phyloP scores from a whole-genome alignment of 2,329 filamentous ascomycete genomes.

The Penicillium olsonii region DNA sequence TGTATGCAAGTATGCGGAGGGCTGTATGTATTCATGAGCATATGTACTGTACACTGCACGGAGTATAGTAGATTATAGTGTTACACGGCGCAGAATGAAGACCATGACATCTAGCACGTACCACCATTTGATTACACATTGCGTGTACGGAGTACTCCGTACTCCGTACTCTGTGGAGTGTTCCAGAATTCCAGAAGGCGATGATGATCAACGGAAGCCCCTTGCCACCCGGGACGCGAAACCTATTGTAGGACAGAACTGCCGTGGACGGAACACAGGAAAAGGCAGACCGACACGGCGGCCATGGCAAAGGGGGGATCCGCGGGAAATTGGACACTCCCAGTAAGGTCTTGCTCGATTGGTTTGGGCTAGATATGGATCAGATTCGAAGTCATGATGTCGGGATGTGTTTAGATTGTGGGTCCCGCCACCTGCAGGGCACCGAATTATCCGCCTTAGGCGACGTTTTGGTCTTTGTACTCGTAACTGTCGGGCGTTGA shows the following conservation, averaged over 20 bases:
- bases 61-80: not conserved
- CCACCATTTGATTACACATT: not conserved
- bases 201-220: slow-evolving; percentile 3
- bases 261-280: no score
- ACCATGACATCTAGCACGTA: not conserved
- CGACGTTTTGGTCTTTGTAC: not conserved
- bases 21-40: no score
- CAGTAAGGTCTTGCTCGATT: no score
- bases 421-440: slow-evolving; percentile 23
- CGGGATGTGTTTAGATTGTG: slow-evolving; percentile 23
- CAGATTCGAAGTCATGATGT: slow-evolving; percentile 19
- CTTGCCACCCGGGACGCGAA: slow-evolving; percentile 3
- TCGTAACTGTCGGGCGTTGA: not conserved
- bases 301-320: not conserved
- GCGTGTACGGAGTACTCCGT: no score
- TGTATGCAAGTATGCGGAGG: no score
- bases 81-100: not conserved
- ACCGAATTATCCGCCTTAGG: slow-evolving; percentile 2
- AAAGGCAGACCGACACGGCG: not conserved
- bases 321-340: no score
- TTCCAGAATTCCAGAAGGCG: slow-evolving; percentile 10
- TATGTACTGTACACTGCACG: no score
- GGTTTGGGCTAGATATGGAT: not conserved
- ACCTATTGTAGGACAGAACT: not conserved
- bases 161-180: slow-evolving; percentile 1